Base-by-base conservation (phyloP, 306 rosid genomes). In the Geum urbanum region DNA sequence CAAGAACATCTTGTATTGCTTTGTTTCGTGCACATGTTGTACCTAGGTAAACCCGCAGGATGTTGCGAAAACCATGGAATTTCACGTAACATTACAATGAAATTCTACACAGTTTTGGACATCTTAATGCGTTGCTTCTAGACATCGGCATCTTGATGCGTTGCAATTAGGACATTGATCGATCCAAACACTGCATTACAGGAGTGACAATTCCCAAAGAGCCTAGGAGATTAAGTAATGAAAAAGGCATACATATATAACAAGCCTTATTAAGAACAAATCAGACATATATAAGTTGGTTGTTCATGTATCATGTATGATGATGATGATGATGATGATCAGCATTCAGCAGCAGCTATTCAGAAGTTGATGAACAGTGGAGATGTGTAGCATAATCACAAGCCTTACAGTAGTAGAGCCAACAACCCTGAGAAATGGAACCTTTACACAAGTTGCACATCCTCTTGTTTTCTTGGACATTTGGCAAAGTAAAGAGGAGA, bases 331-430 rank as follows among this genome's bases (percentile, higher is more conserved):
- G 59, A 54, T 9, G 15, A 52, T 52, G 24, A 52, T 52, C 57
- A 52, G 5, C 58, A 32, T n/a, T 7, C 24, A 53, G 58, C 58
- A 18, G 27, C 22, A 2, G 27, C 65, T n/a, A n/a, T 64, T 61
- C 70, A 2, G 55, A 37, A 46, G 18, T n/a, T 9, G 37, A 32
- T 5, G 65, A 69, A 41, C 81, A 71, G 5, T 72, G 73, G 5
- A 71, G 50, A 51, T 77, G 76, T 7, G 49, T 48, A 0, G 35
- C 51, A 49, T 45, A 71, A n/a, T 52, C 56, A 53, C 81, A 77
- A 8, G 14, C 68, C 52, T 50, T 22, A 9, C 76, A 77, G 19
- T 24, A 64, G 63, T 77, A 77, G 4, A 24, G 52, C 76, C 81
- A 77, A 41, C 76, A 55, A 2, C 59, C 44, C 51, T 49, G 55